phyloP scores from a whole-genome alignment of 345 rosid genomes.

The Mallotus nudiflorus region DNA sequence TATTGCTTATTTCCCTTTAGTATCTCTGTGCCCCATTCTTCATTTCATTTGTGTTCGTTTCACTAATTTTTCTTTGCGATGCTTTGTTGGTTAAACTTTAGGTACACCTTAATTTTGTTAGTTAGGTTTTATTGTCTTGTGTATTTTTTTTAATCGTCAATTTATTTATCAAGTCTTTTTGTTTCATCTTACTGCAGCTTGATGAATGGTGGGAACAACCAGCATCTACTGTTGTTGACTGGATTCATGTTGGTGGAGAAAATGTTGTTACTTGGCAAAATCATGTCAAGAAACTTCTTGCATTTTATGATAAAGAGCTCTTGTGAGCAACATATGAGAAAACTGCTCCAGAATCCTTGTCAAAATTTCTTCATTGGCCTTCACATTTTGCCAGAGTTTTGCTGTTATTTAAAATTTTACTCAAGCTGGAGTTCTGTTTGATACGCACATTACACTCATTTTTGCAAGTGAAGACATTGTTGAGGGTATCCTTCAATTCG shows the following conservation, averaged over 20 bases:
- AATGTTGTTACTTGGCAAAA: constrained; percentile 83
- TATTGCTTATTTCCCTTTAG: too few species aligned
- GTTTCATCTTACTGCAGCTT: constrained; percentile 49
- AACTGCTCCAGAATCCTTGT: neutral
- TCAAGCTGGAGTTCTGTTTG: neutral
- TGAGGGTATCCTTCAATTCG: neutral
- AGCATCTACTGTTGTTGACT: constrained; percentile 83
- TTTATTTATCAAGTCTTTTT: constrained; percentile 4
- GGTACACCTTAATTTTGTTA: neutral
- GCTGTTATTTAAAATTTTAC: neutral
- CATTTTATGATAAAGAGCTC: constrained; percentile 74
- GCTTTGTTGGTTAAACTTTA: neutral
- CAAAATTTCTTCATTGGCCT: neutral
- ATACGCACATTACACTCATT: neutral
- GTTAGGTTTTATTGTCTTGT: neutral
- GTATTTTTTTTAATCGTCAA: neutral
- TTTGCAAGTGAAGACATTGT: constrained; percentile 4
- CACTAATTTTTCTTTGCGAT: neutral
- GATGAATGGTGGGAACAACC: constrained; percentile 99
- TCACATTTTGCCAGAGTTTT: constrained; percentile 3
- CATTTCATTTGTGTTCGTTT: neutral
- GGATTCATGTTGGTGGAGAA: constrained; percentile 86
- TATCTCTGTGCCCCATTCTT: neutral
- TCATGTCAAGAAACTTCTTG: constrained; percentile 87
- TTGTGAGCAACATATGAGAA: constrained; percentile 19